Percentiles rank a stretch among this genome's conserved stretches.
These are phyloP conservation scores for Diplotaxis tenuifolia DNA, from an alignment of 345 rosid genomes.

Conservation along the genomic window DNA sequence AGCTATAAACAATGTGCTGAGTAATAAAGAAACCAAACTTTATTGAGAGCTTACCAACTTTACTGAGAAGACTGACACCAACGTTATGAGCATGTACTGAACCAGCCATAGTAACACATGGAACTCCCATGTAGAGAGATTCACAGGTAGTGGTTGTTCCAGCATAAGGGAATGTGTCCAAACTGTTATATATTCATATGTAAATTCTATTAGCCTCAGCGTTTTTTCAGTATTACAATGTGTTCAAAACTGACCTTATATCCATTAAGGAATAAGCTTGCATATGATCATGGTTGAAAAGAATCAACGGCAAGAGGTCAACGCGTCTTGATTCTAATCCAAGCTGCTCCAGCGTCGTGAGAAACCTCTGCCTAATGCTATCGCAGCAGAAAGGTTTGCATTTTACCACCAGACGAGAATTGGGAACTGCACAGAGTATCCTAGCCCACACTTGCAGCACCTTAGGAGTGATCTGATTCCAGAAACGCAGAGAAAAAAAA, in stretches of 20 bases:
- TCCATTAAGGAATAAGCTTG: constrained; percentile 99
- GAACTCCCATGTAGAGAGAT: constrained; percentile 98
- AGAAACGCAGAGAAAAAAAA: constrained; percentile 81
- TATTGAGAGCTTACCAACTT: constrained; percentile 62
- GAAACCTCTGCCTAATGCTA: constrained; percentile 87
- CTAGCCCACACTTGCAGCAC: constrained; percentile 98
- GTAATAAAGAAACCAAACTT: background rate
- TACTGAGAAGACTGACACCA: constrained; percentile 89
- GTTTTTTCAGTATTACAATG: background rate
- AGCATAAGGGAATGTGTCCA: constrained; percentile 99
- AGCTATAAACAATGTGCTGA: constrained; percentile 3
- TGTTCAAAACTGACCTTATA: constrained; percentile 63
- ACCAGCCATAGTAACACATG: constrained; percentile 95
- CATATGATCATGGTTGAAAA: constrained; percentile 97
- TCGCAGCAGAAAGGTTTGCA: constrained; percentile 99
- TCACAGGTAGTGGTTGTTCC: constrained; percentile 99
- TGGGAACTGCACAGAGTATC: constrained; percentile 96
- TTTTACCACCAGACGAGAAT: constrained; percentile 95
- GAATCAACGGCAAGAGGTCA: constrained; percentile 96
- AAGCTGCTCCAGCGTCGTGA: constrained; percentile 75
- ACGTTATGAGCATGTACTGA: constrained; percentile 97
- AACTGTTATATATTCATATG: constrained; percentile 40
- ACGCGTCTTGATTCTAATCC: constrained; percentile 94
- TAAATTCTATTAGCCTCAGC: background rate
- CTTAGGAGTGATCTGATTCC: constrained; percentile 79